Evolutionary conservation across 1,284 basidiomycete species (phyloP).

Genomic region (Chalciporus sp.): DNA sequence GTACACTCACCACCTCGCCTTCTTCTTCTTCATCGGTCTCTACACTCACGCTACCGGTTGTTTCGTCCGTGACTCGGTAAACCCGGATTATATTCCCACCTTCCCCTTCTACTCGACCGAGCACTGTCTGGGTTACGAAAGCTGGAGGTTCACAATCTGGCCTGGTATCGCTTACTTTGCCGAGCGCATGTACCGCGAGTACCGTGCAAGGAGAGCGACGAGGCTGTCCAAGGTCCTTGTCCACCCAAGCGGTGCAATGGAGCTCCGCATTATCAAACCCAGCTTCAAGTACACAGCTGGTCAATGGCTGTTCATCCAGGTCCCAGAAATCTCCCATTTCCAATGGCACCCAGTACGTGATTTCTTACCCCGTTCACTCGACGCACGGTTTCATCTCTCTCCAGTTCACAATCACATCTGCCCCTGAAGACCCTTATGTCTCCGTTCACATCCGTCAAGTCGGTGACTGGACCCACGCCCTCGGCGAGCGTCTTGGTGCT

Average conservation of each 20-base stretch:
- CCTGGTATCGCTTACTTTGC: conserved; percentile 84
- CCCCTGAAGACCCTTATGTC: conserved; percentile 88
- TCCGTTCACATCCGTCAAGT: conserved; percentile 90
- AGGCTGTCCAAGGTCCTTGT: conserved; percentile 78
- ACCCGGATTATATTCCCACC: conserved; percentile 62
- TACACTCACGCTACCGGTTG: conserved; percentile 90
- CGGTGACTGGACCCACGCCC: conserved; percentile 82
- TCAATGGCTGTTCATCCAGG: conserved; percentile 89
- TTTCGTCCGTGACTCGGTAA: conserved; percentile 81
- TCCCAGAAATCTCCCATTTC: conserved; percentile 78
- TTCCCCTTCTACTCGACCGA: conserved; percentile 86
- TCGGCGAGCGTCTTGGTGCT: conserved; percentile 83
- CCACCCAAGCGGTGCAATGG: conserved; percentile 86
- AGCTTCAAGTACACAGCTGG: conserved; percentile 88
- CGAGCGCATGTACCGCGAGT: conserved; percentile 80
- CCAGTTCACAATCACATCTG: conserved; percentile 91
- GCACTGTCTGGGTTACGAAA: conserved; percentile 84
- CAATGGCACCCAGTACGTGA: conserved; percentile 87
- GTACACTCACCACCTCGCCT: conserved; percentile 91
- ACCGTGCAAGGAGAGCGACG: conserved; percentile 74
- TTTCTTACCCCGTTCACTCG: too few species aligned
- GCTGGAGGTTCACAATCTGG: conserved; percentile 88
- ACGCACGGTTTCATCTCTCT: not conserved
- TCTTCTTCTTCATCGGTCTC: conserved; percentile 88
- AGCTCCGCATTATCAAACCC: conserved; percentile 85